Base-by-base conservation (phyloP, 1,284 basidiomycete species). In the Cutaneotrichosporon cavernicola region DNA sequence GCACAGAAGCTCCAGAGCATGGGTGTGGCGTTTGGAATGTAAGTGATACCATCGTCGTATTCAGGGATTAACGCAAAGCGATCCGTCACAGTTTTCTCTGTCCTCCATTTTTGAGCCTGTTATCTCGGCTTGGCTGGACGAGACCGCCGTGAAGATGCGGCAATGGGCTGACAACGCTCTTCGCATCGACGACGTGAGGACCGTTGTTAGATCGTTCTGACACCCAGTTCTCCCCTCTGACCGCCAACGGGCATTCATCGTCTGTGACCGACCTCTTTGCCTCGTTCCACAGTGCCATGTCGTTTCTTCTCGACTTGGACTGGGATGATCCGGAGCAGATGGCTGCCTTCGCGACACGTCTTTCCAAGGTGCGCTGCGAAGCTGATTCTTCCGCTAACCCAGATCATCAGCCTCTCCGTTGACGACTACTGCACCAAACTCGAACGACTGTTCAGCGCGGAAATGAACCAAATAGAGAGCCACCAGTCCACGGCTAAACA, bases 201-300 rank as follows among this genome's bases (percentile, higher is more conserved):
- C n/a, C 47, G 22, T 38, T 56, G 14, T 9, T 10, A 30, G 10
- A 5, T 6, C 7, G 2, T 4, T 13, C 64, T 66, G 26, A 63
- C 40, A n/a, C 5, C 14, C 50, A 8, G 90, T 97, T 96, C 73
- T 86, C 91, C 76, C 88, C 93, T 4, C 90, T 93, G 71, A 88
- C 88, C 50, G 79, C 85, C 2, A 90, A 91, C 70, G 89, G 90
- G 0, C 92, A 97, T 74, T 96, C 92, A 74, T 95, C 93, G 46
- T 98, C 95, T 0, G 95, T 99, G 63, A 88, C 95, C 49, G 97
- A 99, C 80, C 84, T 99, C 1, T 97, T 98, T 73, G 93, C 92
- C 64, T 97, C 95, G 1, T 85, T 98, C 65, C 88, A 91, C 63
- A 95, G 92, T 74, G 93, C 95, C 0, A 89, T 96, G 70, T 86